A percentile compares a stretch with the other conserved stretches of the same genome.
Evolutionary conservation across 306 rosid genomes (phyloP).

Genomic region (Astragalus glycyphyllos): DNA sequence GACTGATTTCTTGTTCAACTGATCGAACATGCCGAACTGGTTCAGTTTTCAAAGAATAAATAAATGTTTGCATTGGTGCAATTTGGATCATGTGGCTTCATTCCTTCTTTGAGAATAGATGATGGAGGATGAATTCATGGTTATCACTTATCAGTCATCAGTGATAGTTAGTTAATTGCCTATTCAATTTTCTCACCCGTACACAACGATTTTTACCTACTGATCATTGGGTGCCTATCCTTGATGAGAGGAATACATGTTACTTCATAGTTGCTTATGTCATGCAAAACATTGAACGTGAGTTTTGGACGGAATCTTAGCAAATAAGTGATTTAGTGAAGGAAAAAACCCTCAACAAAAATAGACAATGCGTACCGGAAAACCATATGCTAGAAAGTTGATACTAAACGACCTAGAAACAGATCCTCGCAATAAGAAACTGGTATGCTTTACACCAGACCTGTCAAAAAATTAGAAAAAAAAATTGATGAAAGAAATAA

Average conservation of each 20-base stretch:
- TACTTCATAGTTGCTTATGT: constrained; percentile 22
- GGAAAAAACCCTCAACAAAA: constrained; percentile 4
- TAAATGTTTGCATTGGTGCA: constrained; percentile 25
- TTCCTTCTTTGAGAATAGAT: constrained; percentile 23
- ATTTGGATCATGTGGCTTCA: background rate
- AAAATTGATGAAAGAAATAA: constrained; percentile 27
- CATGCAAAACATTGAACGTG: constrained; percentile 26
- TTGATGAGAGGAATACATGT: constrained; percentile 29
- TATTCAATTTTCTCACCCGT: constrained; percentile 33
- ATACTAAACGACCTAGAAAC: constrained; percentile 79
- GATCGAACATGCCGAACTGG: too few species aligned
- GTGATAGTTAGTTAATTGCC: constrained; percentile 28
- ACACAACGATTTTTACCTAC: constrained; percentile 12
- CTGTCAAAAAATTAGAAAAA: constrained; percentile 54
- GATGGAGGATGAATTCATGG: constrained; percentile 25
- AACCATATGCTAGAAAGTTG: constrained; percentile 93
- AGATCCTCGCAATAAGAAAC: constrained; percentile 70
- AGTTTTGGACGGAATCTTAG: constrained; percentile 10
- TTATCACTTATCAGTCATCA: constrained; percentile 29
- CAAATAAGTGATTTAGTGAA: constrained; percentile 21
- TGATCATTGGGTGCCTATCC: constrained; percentile 3
- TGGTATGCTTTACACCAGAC: constrained; percentile 69
- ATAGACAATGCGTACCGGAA: constrained; percentile 69
- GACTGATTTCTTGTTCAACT: too few species aligned
- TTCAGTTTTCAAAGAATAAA: background rate